phyloP scores from a whole-genome alignment of 495 filamentous ascomycete genomes.

The Neurospora sp. region DNA sequence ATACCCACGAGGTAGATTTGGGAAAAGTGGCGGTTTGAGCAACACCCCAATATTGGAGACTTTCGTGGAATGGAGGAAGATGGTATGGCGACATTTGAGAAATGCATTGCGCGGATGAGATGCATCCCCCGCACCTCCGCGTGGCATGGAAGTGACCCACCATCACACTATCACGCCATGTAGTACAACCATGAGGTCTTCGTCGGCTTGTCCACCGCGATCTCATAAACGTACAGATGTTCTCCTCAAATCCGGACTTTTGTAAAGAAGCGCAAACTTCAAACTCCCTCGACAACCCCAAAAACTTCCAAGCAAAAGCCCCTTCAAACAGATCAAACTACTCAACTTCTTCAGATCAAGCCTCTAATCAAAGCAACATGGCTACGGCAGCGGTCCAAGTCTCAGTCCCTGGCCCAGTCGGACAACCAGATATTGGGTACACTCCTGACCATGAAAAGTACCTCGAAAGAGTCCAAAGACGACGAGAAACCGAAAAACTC shows the following conservation, averaged over 20 bases:
- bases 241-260: not conserved
- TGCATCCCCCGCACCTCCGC: not conserved
- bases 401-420: constrained; percentile 11
- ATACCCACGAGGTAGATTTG: not conserved
- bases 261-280: not conserved
- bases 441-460: constrained; percentile 47
- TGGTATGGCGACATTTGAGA: not conserved
- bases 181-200: not conserved
- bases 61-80: not conserved
- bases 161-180: not conserved
- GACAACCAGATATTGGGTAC: constrained; percentile 49
- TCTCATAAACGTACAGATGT: not conserved
- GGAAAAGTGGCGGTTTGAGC: not conserved
- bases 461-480: constrained; percentile 36
- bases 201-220: not conserved
- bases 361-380: not conserved
- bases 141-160: not conserved
- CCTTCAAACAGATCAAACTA: not conserved
- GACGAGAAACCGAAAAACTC: constrained; percentile 33
- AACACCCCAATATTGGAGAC: not conserved
- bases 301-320: not conserved
- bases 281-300: not conserved
- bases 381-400: not conserved
- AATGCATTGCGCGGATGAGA: not conserved
- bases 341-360: not conserved